A percentile compares a stretch with the other conserved stretches of the same genome.
phyloP scores from a whole-genome alignment of 352 stramenopile species.

The Phytopythium vexans region DNA sequence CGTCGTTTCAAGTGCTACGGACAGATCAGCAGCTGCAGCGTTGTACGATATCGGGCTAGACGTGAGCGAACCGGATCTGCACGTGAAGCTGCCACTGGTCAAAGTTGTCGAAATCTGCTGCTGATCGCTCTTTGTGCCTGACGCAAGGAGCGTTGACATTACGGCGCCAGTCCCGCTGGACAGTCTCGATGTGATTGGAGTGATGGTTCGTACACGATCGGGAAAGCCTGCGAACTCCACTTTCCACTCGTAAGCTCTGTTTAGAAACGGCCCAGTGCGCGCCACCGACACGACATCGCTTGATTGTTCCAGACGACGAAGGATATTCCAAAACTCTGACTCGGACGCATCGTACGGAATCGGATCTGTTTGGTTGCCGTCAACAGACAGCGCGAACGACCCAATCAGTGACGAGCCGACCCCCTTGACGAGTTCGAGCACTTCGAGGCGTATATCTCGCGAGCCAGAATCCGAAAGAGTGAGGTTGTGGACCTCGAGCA shows the following conservation, averaged over 20 bases:
- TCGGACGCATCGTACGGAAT: conserved; percentile 39
- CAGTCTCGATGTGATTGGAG: conserved; percentile 11
- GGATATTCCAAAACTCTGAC: conserved; percentile 12
- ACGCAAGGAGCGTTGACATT: conserved; percentile 7
- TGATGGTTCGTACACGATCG: conserved; percentile 20
- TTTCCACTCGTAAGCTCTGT: conserved; percentile 42
- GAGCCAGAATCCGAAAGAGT: conserved; percentile 45
- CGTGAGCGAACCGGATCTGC: conserved; percentile 3
- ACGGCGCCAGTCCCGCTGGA: conserved; percentile 23
- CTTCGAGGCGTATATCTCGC: conserved; percentile 30
- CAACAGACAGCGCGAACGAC: conserved; percentile 42
- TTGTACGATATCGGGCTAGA: conserved; percentile 24
- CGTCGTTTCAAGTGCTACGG: conserved; percentile 16
- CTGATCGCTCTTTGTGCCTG: conserved; percentile 38
- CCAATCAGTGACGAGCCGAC: conserved; percentile 33
- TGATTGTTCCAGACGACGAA: conserved; percentile 13
- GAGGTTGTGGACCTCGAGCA: conserved; percentile 38
- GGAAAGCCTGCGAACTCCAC: conserved; percentile 35
- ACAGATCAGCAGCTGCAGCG: conserved; percentile 15
- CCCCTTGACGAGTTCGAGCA: conserved; percentile 45
- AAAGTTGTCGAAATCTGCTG: conserved; percentile 31
- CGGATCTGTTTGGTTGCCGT: conserved; percentile 14
- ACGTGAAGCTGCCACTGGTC: conserved; percentile 39
- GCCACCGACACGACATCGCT: conserved; percentile 13
- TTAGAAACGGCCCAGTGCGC: conserved; percentile 33